These are phyloP conservation scores for Pyrrhoderma noxium DNA, from an alignment of 1,284 basidiomycete species.

Conservation along the genomic window DNA sequence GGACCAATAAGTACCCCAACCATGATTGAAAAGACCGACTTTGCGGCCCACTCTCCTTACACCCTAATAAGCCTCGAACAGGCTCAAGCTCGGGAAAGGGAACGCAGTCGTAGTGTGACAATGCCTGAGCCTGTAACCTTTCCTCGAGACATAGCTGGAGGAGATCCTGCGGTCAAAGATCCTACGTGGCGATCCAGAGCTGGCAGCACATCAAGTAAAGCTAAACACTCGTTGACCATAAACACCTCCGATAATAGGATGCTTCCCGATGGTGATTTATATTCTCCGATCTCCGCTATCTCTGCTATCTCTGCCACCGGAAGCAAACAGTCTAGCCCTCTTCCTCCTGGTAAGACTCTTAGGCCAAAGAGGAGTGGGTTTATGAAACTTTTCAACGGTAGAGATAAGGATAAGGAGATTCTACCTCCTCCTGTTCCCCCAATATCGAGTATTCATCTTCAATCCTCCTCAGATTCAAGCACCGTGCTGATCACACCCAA, in stretches of 20 bases:
- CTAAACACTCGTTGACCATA: conserved; percentile 26
- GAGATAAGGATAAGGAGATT: conserved; percentile 38
- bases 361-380: conserved; percentile 76
- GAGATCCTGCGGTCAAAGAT: conserved; percentile 19
- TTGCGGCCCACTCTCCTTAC: conserved; percentile 41
- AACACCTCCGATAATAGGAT: conserved; percentile 1
- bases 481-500: not conserved
- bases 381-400: conserved; percentile 67
- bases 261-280: not conserved
- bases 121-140: conserved; percentile 17
- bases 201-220: conserved; percentile 53
- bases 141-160: conserved; percentile 9
- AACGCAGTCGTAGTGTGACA: conserved; percentile 47
- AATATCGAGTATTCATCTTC: conserved; percentile 31
- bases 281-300: conserved; percentile 1
- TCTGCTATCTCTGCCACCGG: not conserved
- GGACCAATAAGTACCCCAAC: conserved; percentile 29
- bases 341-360: conserved; percentile 35
- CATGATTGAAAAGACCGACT: conserved; percentile 36
- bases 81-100: conserved; percentile 53
- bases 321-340: conserved; percentile 12
- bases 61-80: conserved; percentile 69
- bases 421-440: conserved; percentile 43
- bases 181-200: conserved; percentile 34
- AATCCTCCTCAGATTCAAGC: not conserved